Evolutionary conservation across 306 rosid species (phyloP).

Genomic region (Trifolium fragiferum): DNA sequence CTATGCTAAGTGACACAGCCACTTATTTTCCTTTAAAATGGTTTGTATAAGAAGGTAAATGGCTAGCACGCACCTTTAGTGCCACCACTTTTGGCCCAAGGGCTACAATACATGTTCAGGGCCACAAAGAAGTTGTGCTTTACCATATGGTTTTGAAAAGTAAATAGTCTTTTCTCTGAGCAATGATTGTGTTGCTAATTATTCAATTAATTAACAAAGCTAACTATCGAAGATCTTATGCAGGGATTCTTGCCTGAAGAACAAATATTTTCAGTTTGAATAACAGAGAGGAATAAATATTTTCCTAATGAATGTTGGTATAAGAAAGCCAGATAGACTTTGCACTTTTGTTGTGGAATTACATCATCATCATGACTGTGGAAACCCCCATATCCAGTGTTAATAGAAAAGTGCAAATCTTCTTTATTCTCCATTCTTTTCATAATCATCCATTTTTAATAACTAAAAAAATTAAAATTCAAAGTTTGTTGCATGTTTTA

Average conservation of each 20-base stretch:
- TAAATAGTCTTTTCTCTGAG: constrained; percentile 23
- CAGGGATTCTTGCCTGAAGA: background rate
- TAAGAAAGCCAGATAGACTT: constrained; percentile 27
- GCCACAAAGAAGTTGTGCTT: constrained; percentile 19
- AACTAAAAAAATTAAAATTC: constrained; percentile 1
- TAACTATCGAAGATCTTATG: background rate
- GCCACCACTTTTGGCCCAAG: constrained; percentile 33
- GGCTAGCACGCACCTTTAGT: background rate
- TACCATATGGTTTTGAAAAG: constrained; percentile 31
- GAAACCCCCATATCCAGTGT: background rate
- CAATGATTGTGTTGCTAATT: constrained; percentile 1
- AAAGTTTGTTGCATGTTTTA: constrained; percentile 30
- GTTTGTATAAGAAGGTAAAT: background rate
- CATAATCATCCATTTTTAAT: constrained; percentile 21
- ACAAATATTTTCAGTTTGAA: constrained; percentile 14
- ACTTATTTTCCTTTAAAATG: background rate
- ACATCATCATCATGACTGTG: constrained; percentile 4
- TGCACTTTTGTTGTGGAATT: constrained; percentile 19
- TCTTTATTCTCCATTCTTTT: constrained; percentile 28
- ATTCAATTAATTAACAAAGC: constrained; percentile 36
- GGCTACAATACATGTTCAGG: constrained; percentile 25
- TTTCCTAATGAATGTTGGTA: background rate
- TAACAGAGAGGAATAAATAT: constrained; percentile 30
- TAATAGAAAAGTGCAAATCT: constrained; percentile 5
- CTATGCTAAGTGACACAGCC: constrained; percentile 20